Base-by-base conservation (phyloP, 192 early-diverging fungal species). In the Phlyctochytrium arcticum region DNA sequence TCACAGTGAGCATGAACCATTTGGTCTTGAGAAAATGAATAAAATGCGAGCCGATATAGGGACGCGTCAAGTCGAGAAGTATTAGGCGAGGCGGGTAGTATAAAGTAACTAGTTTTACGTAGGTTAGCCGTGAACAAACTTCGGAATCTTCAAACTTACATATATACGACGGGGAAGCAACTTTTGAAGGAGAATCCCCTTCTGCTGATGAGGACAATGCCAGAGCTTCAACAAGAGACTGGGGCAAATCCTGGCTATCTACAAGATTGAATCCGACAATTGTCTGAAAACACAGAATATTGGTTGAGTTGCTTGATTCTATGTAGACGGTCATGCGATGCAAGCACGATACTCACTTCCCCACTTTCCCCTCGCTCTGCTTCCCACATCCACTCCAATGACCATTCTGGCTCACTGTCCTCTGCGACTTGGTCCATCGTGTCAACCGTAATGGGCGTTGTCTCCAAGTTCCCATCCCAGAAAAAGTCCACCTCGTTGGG, bases 401-500 rank as follows among this genome's bases (percentile, higher is more conserved):
- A 30, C n/a, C 51, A 29, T 7, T 36, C 26, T 50, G 49, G 54
- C 21, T 19, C 15, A 12, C 39, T 19, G 12, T 44, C 21, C 39
- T 19, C 39, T 12, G 15, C 21, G 39, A 12, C 21, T 44, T 44
- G 12, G 12, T 44, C 39, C 39, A n/a, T 19, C 12, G 39, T 19
- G 39, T 12, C 15, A 12, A 19, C 39, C 26, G 9, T 2, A 29
- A 61, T 61, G 21, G 59, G 59, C 21, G 59, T 61, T 6, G 42
- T 26, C 47, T 61, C 59, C 47, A 61, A 31, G 2, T 15, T 30
- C 9, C 59, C 64, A 37, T 66, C 64, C 15, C 15, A 66, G 19
- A 66, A 66, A 37, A 66, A 66, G 7, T n/a, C 64, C 15, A 66
- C 39, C 33, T 66, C 64, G 30, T 66, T 12, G 0, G 55, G 36